Conservation (phyloP, 768 basidiomycete genomes). For the Xerocomellus chrysenteron region DNA sequence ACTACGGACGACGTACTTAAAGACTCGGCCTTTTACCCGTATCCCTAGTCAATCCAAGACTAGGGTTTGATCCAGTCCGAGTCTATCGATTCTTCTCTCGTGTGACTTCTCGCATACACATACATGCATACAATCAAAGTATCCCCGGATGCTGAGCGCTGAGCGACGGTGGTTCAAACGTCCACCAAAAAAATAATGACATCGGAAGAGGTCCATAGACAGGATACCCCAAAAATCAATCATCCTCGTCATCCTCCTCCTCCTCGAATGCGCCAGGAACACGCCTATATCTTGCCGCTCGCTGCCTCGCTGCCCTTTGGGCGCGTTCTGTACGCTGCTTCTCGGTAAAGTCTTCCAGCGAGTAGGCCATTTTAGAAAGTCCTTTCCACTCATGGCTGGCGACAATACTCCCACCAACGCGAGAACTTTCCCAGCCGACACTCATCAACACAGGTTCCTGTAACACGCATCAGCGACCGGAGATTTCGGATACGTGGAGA, state of each 20-base stretch:
- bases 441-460: slow-evolving; percentile 91
- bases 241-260: slow-evolving; percentile 15
- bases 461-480: background rate
- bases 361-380: slow-evolving; percentile 63
- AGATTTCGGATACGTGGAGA: background rate
- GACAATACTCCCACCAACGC: slow-evolving; percentile 64
- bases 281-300: slow-evolving; percentile 6
- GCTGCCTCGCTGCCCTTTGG: slow-evolving; percentile 21
- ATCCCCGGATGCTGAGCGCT: no score
- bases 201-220: background rate
- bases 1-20: no score
- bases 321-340: slow-evolving; percentile 40
- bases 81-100: no score
- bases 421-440: slow-evolving; percentile 77
- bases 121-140: no score
- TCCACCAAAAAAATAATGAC: background rate
- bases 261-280: slow-evolving; percentile 31
- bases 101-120: no score
- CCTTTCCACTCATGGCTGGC: slow-evolving; percentile 98
- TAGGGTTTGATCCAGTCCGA: no score
- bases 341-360: slow-evolving; percentile 75
- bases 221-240: background rate
- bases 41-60: no score
- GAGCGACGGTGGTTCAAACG: background rate
- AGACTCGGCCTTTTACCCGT: no score